phyloP scores from a whole-genome alignment of 306 rosid genomes.

The Lathyrus sativus region DNA sequence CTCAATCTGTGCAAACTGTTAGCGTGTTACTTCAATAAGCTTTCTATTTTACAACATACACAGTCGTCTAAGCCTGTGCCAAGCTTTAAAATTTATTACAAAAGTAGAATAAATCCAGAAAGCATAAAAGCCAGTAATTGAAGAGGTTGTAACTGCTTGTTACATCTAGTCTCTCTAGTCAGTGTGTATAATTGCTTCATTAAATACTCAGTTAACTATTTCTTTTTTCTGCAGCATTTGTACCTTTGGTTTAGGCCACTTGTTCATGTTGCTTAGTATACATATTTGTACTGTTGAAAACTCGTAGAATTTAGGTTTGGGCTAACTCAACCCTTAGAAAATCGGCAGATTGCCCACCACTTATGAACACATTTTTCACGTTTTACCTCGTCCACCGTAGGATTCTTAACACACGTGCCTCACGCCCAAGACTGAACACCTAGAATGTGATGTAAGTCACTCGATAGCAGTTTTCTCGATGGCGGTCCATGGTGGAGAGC shows the following conservation, averaged over 20 bases:
- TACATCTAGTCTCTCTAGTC: slow-evolving; percentile 1
- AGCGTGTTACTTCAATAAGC: not conserved
- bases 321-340: not conserved
- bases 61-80: not conserved
- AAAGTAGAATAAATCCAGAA: slow-evolving; percentile 12
- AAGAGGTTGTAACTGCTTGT: slow-evolving; percentile 29
- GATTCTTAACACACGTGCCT: not conserved
- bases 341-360: not conserved
- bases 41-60: slow-evolving; percentile 15
- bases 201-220: slow-evolving; percentile 5
- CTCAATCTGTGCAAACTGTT: slow-evolving; percentile 15
- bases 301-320: not conserved
- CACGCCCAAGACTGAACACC: not conserved
- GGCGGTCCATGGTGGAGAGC: too few relatives aligned
- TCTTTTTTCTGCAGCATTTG: slow-evolving; percentile 10
- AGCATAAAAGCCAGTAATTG: slow-evolving; percentile 5
- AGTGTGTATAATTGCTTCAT: slow-evolving; percentile 3
- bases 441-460: not conserved
- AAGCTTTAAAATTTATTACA: slow-evolving; percentile 8
- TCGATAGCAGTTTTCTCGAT: too few relatives aligned
- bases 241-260: slow-evolving; percentile 10
- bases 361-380: not conserved
- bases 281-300: slow-evolving; percentile 13
- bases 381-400: not conserved
- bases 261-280: slow-evolving; percentile 19